Base-by-base conservation (phyloP, 2,329 filamentous ascomycete genomes). In the Apiospora koreana region DNA sequence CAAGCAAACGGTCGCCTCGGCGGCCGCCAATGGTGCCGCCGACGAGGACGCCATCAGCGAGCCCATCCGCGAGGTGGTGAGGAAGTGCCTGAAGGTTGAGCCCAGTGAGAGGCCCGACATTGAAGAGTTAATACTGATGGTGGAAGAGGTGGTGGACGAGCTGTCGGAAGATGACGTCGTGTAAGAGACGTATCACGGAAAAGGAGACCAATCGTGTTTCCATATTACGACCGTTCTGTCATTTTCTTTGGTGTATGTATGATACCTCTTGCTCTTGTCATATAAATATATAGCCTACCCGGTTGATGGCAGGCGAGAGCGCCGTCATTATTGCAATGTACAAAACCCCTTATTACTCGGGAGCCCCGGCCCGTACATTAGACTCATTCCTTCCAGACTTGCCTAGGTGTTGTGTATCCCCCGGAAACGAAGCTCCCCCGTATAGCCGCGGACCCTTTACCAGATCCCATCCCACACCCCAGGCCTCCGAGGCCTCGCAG, bases 81-180 rank as follows among this genome's bases (percentile, higher is more conserved):
- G 94, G 79, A 91, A 88, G 78, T 99, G 96, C 82, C 84, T 99
- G 78, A 89, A 86, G 75, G 93, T 98, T 38, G 96, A 99, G 83
- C 93, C 95, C 0, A 88, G 87, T 3, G 95, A 98, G 79, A 86
- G 96, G 73, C 96, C 96, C 6, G 79, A 81, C 67, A 80, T 81
- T 70, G 75, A 80, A 54, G 78, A 81, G 72, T 72, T 81, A 72
- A 80, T 80, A 74, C 65, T 69, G 43, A 76, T 80, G 72, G 76
- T 80, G 69, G 77, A 80, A 70, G 72, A 78, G 45, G 78, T 78
- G 6, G 76, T 81, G 23, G 78, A 79, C 28, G 76, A 78, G 58
- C 70, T 79, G 43, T 75, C 77, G 10, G 77, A 79, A 38, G 77
- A 79, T 67, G 77, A 77, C 42, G 73, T 28, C 16, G 67, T 69